Base-by-base conservation (phyloP, 1,284 basidiomycete species). In the Naganishia sp. region DNA sequence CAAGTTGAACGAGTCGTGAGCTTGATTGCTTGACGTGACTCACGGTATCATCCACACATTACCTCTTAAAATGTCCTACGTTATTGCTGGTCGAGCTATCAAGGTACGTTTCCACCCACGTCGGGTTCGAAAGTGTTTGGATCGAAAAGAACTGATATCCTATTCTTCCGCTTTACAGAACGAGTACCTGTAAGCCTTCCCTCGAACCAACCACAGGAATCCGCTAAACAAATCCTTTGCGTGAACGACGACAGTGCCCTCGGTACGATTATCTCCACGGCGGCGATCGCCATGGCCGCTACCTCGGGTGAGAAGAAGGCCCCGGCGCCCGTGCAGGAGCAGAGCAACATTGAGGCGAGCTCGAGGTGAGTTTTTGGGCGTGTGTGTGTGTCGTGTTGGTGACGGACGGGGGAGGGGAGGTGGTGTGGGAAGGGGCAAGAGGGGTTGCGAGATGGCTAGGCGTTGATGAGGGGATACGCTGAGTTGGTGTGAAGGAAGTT, bases 21-120 rank as follows among this genome's bases (percentile, higher is more conserved):
- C 28, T 28, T 39, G 36, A 13, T 13, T 39, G 36, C 36, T 39
- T 2, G 36, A 39, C 36, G 2, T 13, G 10, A 13, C 10, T 13
- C 10, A 39, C 10, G 13, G 36, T 13, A 13, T 39, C 36, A 39
- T 39, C 36, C 13, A 39, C 36, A 39, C 36, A 39, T 33, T 44
- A 28, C 28, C 28, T 16, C 15, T 45, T 70, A 77, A 67, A 66
- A 80, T 80, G 79, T 80, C 79, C 52, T 80, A 80, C 78, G 73
- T 61, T 65, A 80, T 80, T 72, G 77, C 77, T 57, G 79, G 79
- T 71, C 69, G 70, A 69, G 75, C 72, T 69, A 78, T 80, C 74
- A 80, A 80, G 74, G 79, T 80, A 69, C 70, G 77, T 72, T 25
- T 9, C 10, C 28, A 28, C 28, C 5, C 28, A 28, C 28, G 28